Conservation (phyloP, 192 early-diverging fungal species). For the Entomortierella beljakovae region DNA sequence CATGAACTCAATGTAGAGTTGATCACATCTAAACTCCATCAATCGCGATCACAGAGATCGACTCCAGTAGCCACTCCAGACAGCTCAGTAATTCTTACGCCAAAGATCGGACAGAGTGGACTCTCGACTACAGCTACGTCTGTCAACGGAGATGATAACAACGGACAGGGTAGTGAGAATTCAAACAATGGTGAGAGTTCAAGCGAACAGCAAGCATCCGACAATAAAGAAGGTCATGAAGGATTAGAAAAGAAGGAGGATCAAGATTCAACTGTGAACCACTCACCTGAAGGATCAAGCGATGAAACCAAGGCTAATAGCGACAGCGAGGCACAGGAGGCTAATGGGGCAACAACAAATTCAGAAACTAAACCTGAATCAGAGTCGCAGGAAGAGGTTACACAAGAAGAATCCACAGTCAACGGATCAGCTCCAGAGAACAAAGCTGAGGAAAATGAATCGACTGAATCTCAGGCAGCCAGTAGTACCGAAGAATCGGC, state of each 20-base stretch:
- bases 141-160: constrained; percentile 14
- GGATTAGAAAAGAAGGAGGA: constrained; percentile 8
- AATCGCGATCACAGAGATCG: constrained; percentile 53
- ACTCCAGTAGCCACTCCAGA: constrained; percentile 45
- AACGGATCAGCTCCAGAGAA: constrained; percentile 14
- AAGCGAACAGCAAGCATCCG: neutral
- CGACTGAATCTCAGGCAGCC: neutral
- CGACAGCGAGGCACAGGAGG: neutral
- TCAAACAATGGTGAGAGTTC: neutral
- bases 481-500: neutral
- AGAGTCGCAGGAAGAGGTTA: constrained; percentile 5
- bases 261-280: neutral
- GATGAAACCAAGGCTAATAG: neutral
- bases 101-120: constrained; percentile 15
- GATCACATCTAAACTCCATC: constrained; percentile 73
- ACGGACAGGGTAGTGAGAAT: neutral
- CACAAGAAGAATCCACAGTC: neutral
- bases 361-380: constrained; percentile 2
- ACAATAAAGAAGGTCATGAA: constrained; percentile 1
- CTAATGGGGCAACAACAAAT: neutral
- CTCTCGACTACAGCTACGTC: neutral
- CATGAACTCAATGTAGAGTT: constrained; percentile 85
- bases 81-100: constrained; percentile 44
- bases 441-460: neutral
- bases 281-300: constrained; percentile 4